A percentile compares a stretch with the other conserved stretches of the same genome.
phyloP scores from a whole-genome alignment of 2,329 filamentous ascomycete genomes.

The Blastomyces silverae region DNA sequence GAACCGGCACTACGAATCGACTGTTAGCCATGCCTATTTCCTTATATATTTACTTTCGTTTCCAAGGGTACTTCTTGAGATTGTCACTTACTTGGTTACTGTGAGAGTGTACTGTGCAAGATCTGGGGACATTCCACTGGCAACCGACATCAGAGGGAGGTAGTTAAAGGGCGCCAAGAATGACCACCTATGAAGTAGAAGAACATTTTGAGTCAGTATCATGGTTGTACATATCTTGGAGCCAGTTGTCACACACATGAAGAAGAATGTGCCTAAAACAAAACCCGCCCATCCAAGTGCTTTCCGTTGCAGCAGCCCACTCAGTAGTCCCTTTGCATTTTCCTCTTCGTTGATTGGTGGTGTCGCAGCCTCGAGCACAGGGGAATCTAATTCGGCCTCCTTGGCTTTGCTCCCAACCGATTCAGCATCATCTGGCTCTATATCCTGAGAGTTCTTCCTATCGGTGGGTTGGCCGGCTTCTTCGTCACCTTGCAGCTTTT shows the following conservation, averaged over 20 bases:
- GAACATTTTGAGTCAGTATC: conserved; percentile 8
- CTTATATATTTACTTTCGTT: not conserved
- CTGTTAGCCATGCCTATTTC: not conserved
- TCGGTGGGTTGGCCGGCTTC: not conserved
- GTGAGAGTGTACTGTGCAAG: conserved; percentile 14
- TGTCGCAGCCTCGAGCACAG: not conserved
- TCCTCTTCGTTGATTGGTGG: conserved; percentile 1
- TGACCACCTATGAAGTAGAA: conserved; percentile 14
- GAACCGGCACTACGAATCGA: conserved; percentile 8
- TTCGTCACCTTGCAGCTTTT: conserved; percentile 1
- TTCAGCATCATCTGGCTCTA: conserved; percentile 6
- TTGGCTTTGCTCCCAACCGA: not conserved
- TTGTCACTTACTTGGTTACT: conserved; percentile 11
- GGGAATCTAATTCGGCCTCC: not conserved
- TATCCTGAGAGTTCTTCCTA: conserved; percentile 2
- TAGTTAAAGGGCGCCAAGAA: conserved; percentile 17
- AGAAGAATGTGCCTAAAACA: conserved; percentile 12
- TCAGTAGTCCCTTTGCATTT: not conserved
- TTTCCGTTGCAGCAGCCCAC: conserved; percentile 1
- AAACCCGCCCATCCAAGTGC: conserved; percentile 8
- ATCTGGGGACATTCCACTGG: conserved; percentile 11
- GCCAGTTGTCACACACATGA: conserved; percentile 11
- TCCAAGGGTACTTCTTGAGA: not conserved
- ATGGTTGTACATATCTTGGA: not conserved
- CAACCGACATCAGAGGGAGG: conserved; percentile 15